A percentile compares a stretch with the other conserved stretches of the same genome.
phyloP scores from a whole-genome alignment of 2,329 filamentous ascomycete genomes.

The Alternaria brassicicola region DNA sequence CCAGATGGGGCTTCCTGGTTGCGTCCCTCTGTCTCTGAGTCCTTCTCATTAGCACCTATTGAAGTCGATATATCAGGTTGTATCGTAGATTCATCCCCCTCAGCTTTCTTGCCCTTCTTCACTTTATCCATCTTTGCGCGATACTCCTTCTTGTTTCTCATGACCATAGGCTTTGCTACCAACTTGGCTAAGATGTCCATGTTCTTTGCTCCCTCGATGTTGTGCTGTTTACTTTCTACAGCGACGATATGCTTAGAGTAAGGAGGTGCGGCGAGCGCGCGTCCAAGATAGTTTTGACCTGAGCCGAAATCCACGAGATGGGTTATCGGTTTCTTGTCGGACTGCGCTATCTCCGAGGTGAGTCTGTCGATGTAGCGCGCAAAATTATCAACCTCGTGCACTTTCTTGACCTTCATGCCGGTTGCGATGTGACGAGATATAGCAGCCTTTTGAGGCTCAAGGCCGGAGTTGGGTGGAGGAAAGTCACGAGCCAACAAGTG shows the following conservation, averaged over 20 bases:
- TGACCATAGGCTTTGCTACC: slow-evolving; percentile 72
- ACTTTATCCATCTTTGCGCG: slow-evolving; percentile 54
- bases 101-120: slow-evolving; percentile 49
- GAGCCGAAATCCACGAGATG: slow-evolving; percentile 96
- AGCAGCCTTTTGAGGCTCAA: slow-evolving; percentile 55
- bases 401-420: slow-evolving; percentile 96
- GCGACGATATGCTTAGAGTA: slow-evolving; percentile 89
- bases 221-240: slow-evolving; percentile 84
- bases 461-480: slow-evolving; percentile 30
- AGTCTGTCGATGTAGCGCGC: slow-evolving; percentile 81
- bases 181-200: slow-evolving; percentile 85
- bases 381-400: slow-evolving; percentile 91
- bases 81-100: slow-evolving; percentile 15
- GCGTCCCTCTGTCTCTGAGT: background rate
- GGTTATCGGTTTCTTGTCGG: slow-evolving; percentile 61
- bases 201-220: slow-evolving; percentile 81
- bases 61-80: background rate
- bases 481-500: slow-evolving; percentile 72
- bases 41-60: background rate
- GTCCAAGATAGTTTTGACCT: slow-evolving; percentile 93
- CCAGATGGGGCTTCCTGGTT: background rate
- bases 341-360: slow-evolving; percentile 56
- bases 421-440: slow-evolving; percentile 76
- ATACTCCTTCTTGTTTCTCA: slow-evolving; percentile 84
- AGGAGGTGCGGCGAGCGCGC: slow-evolving; percentile 81